A percentile compares a stretch with the other conserved stretches of the same genome.
Evolutionary conservation across 2,329 filamentous ascomycete genomes (phyloP).

Genomic region (Xylaria sp.): DNA sequence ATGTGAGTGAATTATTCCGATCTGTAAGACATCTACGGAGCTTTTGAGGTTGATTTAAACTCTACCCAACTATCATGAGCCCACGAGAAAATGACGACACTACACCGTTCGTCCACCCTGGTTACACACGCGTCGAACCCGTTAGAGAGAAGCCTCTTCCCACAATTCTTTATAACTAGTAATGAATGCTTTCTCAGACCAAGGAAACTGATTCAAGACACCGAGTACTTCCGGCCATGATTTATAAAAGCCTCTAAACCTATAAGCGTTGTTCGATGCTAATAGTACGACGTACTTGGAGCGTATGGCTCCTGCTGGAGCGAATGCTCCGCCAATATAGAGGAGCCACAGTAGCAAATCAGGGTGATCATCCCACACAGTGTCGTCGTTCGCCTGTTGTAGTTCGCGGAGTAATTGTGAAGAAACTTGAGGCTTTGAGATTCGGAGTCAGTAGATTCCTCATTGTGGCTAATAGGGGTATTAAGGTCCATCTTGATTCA

Average conservation of each 20-base stretch:
- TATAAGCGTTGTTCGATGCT: slow-evolving; percentile 34
- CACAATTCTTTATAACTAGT: slow-evolving; percentile 49
- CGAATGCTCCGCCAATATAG: slow-evolving; percentile 53
- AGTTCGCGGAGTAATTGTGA: slow-evolving; percentile 49
- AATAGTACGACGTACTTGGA: slow-evolving; percentile 47
- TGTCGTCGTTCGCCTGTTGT: slow-evolving; percentile 45
- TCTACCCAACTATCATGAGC: neutral
- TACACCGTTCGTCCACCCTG: neutral
- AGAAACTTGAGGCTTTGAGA: slow-evolving; percentile 47
- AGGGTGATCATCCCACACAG: slow-evolving; percentile 48
- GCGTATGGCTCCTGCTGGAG: slow-evolving; percentile 46
- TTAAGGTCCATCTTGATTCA: no score
- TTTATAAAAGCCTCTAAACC: slow-evolving; percentile 38
- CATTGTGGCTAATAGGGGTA: no score
- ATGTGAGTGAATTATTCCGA: no score
- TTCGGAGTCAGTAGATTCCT: slow-evolving; percentile 25
- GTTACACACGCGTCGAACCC: neutral
- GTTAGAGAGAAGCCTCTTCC: slow-evolving; percentile 40
- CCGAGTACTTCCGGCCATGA: slow-evolving; percentile 50
- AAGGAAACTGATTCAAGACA: slow-evolving; percentile 52
- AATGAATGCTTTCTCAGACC: slow-evolving; percentile 53
- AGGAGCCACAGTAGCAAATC: slow-evolving; percentile 53
- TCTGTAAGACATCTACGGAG: no score
- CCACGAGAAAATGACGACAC: neutral
- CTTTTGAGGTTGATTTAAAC: neutral